These are phyloP conservation scores for Globisporangium emineosum DNA, from an alignment of 352 stramenopile genomes.

Conservation along the genomic window DNA sequence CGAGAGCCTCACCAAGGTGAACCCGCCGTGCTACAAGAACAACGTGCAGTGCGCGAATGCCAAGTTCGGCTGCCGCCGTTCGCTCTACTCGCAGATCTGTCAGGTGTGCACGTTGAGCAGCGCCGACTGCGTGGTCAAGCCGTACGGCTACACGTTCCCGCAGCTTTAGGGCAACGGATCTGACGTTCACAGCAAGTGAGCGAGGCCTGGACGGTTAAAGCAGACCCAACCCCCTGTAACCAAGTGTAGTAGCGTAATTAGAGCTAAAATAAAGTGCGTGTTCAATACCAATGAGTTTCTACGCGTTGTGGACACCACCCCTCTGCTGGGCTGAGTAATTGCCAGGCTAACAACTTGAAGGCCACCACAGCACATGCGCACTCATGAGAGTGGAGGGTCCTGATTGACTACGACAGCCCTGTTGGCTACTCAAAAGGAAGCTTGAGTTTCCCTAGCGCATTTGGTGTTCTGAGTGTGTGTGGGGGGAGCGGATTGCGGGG, in stretches of 20 bases:
- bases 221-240: not conserved
- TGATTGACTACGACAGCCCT: no score
- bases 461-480: not conserved
- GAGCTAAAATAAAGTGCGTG: not conserved
- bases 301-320: no score
- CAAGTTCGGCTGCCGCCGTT: constrained; percentile 46
- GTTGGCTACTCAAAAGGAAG: no score
- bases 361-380: no score
- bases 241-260: not conserved
- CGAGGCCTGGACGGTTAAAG: not conserved
- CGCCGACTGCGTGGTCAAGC: constrained; percentile 35
- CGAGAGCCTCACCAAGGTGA: constrained; percentile 26
- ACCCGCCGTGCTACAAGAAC: constrained; percentile 69
- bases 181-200: not conserved
- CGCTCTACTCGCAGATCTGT: constrained; percentile 54
- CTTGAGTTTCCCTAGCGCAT: not conserved
- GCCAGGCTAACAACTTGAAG: no score
- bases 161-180: not conserved
- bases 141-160: constrained; percentile 9
- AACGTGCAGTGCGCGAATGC: constrained; percentile 39
- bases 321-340: not conserved
- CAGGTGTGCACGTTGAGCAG: constrained; percentile 31
- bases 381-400: no score
- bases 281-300: not conserved
- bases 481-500: not conserved